These are phyloP conservation scores for Protomyces inouyei DNA, from an alignment of 1,139 yeast species.

Conservation along the genomic window DNA sequence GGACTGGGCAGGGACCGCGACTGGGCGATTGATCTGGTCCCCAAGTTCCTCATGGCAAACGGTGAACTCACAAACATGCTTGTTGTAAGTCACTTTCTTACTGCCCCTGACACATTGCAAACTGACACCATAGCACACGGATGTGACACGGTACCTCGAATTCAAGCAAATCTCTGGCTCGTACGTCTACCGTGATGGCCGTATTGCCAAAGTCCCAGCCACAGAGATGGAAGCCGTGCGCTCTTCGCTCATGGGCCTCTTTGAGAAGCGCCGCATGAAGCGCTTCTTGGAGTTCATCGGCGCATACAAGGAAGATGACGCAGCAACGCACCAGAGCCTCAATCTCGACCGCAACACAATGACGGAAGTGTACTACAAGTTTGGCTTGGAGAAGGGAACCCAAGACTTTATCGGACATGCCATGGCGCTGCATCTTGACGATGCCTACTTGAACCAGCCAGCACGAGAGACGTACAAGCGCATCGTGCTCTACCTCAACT, in stretches of 20 bases:
- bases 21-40: slow-evolving; percentile 96
- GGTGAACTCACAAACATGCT: slow-evolving; percentile 95
- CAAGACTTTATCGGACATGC: slow-evolving; percentile 97
- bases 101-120: too few relatives aligned
- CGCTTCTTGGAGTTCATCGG: slow-evolving; percentile 84
- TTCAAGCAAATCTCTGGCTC: slow-evolving; percentile 94
- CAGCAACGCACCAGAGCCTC: slow-evolving; percentile 77
- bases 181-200: slow-evolving; percentile 84
- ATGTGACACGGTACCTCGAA: slow-evolving; percentile 91
- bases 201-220: slow-evolving; percentile 92
- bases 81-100: slow-evolving; percentile 26
- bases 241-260: slow-evolving; percentile 90
- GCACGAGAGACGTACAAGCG: slow-evolving; percentile 91
- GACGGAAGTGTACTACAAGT: slow-evolving; percentile 85
- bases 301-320: slow-evolving; percentile 70
- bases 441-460: slow-evolving; percentile 79
- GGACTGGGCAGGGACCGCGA: slow-evolving; percentile 87
- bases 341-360: slow-evolving; percentile 83
- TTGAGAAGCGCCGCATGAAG: slow-evolving; percentile 94
- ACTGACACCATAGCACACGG: slow-evolving; percentile 54
- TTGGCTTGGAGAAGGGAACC: slow-evolving; percentile 88
- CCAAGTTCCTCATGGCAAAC: slow-evolving; percentile 94
- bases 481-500: slow-evolving; percentile 74
- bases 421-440: slow-evolving; percentile 96
- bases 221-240: slow-evolving; percentile 75